Conservation (phyloP, 805 yeast genomes). For the Schwanniomyces sp. region DNA sequence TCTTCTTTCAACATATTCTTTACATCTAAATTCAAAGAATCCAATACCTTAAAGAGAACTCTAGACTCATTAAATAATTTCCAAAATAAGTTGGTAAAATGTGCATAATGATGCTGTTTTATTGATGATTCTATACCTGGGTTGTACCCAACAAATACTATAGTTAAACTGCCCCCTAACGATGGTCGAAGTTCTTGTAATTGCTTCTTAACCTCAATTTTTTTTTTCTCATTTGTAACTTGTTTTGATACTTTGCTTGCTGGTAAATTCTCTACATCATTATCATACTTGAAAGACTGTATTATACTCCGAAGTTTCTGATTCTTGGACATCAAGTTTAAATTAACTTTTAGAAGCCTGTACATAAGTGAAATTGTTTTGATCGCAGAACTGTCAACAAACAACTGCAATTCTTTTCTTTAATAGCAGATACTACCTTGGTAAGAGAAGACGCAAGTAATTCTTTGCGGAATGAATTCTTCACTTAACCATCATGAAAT, state of each 20-base stretch:
- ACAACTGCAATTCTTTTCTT: background rate
- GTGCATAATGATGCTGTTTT: conserved; percentile 72
- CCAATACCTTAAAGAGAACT: conserved; percentile 30
- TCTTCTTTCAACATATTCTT: conserved; percentile 8
- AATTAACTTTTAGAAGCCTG: background rate
- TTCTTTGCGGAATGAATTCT: background rate
- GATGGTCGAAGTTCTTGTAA: conserved; percentile 36
- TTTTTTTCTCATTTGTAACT: background rate
- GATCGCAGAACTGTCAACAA: background rate
- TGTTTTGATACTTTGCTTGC: conserved; percentile 2
- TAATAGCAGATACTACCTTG: background rate
- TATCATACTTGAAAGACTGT: conserved; percentile 15
- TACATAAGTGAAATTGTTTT: background rate
- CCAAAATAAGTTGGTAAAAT: conserved; percentile 69
- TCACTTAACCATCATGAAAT: background rate
- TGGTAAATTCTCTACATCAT: background rate
- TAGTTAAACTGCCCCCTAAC: conserved; percentile 17
- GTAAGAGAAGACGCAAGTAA: background rate
- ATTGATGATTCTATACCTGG: conserved; percentile 66
- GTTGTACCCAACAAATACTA: conserved; percentile 70
- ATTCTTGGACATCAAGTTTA: background rate
- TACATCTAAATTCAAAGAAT: background rate
- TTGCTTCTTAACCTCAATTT: conserved; percentile 3
- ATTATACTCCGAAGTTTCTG: conserved; percentile 12
- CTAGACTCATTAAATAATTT: conserved; percentile 54